A percentile compares a stretch with the other conserved stretches of the same genome.
Conservation (phyloP, 2,329 filamentous ascomycete species). For the Chaetomium olivaceum region DNA sequence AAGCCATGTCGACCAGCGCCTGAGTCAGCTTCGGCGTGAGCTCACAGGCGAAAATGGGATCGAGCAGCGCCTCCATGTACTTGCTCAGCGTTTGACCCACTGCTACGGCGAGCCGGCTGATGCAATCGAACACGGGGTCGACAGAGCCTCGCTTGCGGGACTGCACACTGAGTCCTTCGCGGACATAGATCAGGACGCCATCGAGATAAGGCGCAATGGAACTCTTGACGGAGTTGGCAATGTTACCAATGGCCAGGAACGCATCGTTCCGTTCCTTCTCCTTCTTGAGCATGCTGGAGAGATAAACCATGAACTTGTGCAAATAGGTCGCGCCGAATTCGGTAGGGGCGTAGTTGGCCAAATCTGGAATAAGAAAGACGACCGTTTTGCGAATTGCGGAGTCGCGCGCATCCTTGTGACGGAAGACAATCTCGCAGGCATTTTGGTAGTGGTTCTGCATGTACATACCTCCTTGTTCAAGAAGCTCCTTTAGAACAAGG, state of each 20-base stretch:
- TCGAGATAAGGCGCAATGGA: constrained; percentile 94
- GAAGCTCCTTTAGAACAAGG: constrained; percentile 85
- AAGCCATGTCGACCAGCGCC: constrained; percentile 96
- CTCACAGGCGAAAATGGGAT: constrained; percentile 96
- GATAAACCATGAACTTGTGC: constrained; percentile 95
- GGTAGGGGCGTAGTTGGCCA: constrained; percentile 87
- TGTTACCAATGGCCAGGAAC: constrained; percentile 92
- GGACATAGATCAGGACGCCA: constrained; percentile 87
- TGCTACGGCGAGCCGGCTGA: constrained; percentile 92
- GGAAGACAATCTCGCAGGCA: constrained; percentile 87
- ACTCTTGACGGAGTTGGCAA: constrained; percentile 93
- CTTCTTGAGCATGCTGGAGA: constrained; percentile 90
- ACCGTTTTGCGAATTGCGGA: constrained; percentile 84
- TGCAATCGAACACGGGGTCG: constrained; percentile 91
- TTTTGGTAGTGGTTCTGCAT: constrained; percentile 95
- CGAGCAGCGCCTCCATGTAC: constrained; percentile 93
- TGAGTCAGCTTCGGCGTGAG: constrained; percentile 92
- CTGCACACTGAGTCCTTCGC: constrained; percentile 83
- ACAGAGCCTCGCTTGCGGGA: constrained; percentile 66
- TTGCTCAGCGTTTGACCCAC: constrained; percentile 97
- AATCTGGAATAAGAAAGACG: constrained; percentile 84
- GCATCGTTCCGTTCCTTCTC: constrained; percentile 93
- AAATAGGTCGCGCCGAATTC: constrained; percentile 87
- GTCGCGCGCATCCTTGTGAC: constrained; percentile 91
- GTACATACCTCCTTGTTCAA: constrained; percentile 96